Evolutionary conservation across 306 rosid species (phyloP).

Genomic region (Sphenostylis stenocarpa): DNA sequence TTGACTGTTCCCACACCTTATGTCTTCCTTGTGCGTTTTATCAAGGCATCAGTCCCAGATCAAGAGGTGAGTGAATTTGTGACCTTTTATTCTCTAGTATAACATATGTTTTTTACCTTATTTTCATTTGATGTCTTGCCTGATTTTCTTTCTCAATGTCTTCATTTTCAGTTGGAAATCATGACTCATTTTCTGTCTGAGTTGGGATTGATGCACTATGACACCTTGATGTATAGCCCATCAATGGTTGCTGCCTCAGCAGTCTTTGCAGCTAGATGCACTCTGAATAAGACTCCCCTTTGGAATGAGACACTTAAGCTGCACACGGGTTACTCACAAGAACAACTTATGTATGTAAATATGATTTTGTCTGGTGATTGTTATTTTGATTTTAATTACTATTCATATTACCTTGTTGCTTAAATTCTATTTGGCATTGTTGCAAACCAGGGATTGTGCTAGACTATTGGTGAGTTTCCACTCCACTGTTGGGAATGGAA

Average conservation of each 20-base stretch:
- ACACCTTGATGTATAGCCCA: conserved; percentile 59
- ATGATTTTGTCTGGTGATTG: not conserved
- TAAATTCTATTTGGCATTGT: not conserved
- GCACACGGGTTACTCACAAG: conserved; percentile 71
- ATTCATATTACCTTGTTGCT: not conserved
- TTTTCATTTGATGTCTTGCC: not conserved
- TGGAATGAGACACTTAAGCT: conserved; percentile 75
- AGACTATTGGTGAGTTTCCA: conserved; percentile 55
- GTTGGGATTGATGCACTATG: conserved; percentile 74
- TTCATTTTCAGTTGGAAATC: conserved; percentile 52
- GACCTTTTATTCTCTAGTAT: not conserved
- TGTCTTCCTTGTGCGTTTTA: conserved; percentile 82
- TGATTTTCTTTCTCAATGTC: not conserved
- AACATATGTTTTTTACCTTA: not conserved
- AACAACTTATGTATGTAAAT: conserved; percentile 50
- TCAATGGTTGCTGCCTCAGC: conserved; percentile 94
- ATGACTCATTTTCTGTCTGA: conserved; percentile 71
- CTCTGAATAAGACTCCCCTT: conserved; percentile 56
- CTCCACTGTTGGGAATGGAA: conserved; percentile 39
- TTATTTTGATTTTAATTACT: not conserved
- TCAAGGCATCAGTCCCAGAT: conserved; percentile 68
- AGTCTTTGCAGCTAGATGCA: conserved; percentile 80
- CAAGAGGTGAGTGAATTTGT: conserved; percentile 36
- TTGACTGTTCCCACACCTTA: conserved; percentile 84
- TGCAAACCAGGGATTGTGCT: conserved; percentile 65